Evolutionary conservation across 176 grass and related monocot genomes (phyloP).

Genomic region (Urochloa ruziziensis): DNA sequence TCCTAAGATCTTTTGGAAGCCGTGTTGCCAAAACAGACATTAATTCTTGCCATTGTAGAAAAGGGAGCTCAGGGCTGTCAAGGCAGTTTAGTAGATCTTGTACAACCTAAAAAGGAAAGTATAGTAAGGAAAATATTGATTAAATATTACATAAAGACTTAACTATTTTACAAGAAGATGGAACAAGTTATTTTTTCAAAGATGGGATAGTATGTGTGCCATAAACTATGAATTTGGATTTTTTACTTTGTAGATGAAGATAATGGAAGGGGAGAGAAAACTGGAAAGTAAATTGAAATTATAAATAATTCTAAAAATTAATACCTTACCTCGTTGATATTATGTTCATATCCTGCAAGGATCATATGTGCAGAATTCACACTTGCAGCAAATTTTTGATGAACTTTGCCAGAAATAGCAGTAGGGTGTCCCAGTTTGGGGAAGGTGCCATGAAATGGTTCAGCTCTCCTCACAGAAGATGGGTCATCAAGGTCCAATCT

Average conservation of each 20-base stretch:
- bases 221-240: conserved; percentile 15
- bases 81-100: conserved; percentile 90
- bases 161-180: not conserved
- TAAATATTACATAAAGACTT: not conserved
- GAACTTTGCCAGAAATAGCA: conserved; percentile 92
- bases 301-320: conserved; percentile 7
- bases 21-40: conserved; percentile 99
- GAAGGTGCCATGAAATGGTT: conserved; percentile 88
- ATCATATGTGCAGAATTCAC: conserved; percentile 87
- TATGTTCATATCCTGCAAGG: conserved; percentile 98
- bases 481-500: conserved; percentile 91
- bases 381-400: conserved; percentile 84
- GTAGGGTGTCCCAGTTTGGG: conserved; percentile 88
- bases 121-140: conserved; percentile 18
- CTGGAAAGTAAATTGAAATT: conserved; percentile 27
- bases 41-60: conserved; percentile 97
- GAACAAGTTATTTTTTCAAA: conserved; percentile 11
- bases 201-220: not conserved
- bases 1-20: conserved; percentile 88
- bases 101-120: conserved; percentile 56
- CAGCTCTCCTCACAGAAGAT: conserved; percentile 92
- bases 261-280: not conserved
- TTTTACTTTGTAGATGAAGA: conserved; percentile 1
- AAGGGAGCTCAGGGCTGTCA: conserved; percentile 96
- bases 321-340: conserved; percentile 63